Evolutionary conservation across 1,284 basidiomycete species (phyloP), one percentile per base, ranked within the genome.

Genomic region (Trichosporon coremiiforme): DNA sequence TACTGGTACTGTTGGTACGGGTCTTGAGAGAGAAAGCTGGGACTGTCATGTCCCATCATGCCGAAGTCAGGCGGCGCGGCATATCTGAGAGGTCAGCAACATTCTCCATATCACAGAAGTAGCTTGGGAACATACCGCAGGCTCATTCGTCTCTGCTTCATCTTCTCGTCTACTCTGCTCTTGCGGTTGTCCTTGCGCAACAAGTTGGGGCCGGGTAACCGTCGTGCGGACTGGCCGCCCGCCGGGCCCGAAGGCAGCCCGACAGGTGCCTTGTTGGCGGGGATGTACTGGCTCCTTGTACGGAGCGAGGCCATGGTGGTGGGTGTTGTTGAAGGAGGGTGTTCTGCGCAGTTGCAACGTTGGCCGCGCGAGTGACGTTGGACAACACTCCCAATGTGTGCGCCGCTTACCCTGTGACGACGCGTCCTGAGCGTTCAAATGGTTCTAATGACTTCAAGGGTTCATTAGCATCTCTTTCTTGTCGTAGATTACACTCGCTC

Each of bases 141-240:
- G 17, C 92, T 94, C 89, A 95, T 90, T 74, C 94, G 90, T 41
- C 72, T 66, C 84, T 93, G 92, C 87, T 93, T 93, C 83, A 95
- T 93, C 85, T 92, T 93, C 87, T 95, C 94, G 81, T 93, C 92
- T 68, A 95, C 90, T 68, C 89, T 87, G 69, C 90, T 90, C 81
- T 90, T 91, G 45, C 81, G 72, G 17, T 74, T 75, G 68, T 79
- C 77, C 38, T 69, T 70, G 57, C 57, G 57, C 31, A 60, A 22
- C 5, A 60, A 25, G 31, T 60, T 60, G 31, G 57, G 57, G 31
- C 57, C 57, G 2, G 57, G 57, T 53, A 74, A 75, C 50, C 70
- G 68, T 17, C 71, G 72, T 29, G 65, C 60, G 4, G 65, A 66
- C 29, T 64, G 36, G 15, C 57, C 57, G 3, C 57, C 57, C 31